Evolutionary conservation across 768 basidiomycete genomes (phyloP).

Genomic region (Pilatotrama ljubarskyi): DNA sequence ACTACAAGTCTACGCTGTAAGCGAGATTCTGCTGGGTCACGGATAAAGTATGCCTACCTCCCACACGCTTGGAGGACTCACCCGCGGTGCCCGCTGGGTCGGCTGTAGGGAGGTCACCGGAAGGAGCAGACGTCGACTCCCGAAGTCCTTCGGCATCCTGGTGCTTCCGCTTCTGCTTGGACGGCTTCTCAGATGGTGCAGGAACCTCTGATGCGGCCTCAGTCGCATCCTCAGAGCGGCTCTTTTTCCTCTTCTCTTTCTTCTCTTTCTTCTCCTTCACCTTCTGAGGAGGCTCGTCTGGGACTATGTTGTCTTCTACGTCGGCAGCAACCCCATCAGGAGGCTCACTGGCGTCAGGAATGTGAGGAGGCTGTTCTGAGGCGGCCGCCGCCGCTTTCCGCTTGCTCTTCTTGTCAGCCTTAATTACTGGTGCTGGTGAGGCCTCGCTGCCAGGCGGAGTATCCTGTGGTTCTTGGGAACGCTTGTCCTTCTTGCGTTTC

Average conservation of each 20-base stretch:
- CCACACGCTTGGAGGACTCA: not conserved
- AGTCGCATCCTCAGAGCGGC: not conserved
- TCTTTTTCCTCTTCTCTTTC: constrained; percentile 19
- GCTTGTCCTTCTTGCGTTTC: constrained; percentile 32
- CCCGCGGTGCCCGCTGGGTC: not conserved
- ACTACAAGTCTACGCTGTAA: not conserved
- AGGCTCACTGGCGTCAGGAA: not conserved
- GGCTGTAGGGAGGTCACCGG: not conserved
- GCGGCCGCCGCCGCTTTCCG: not conserved
- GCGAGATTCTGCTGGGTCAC: not conserved
- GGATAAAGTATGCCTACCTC: too few species aligned
- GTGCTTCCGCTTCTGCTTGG: not conserved
- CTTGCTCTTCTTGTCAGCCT: constrained; percentile 10
- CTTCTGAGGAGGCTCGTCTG: not conserved
- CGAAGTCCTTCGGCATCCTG: not conserved
- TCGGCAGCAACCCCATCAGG: not conserved
- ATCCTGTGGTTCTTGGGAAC: not conserved
- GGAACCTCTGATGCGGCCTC: not conserved
- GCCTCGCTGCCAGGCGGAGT: not conserved
- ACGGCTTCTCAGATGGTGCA: not conserved
- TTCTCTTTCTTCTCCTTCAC: constrained; percentile 21
- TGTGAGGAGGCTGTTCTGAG: not conserved
- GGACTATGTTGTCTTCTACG: not conserved
- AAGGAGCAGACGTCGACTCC: not conserved
- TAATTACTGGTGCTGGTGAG: not conserved